These are phyloP conservation scores for Monosporascus sp. DNA, from an alignment of 2,329 filamentous ascomycete genomes.

Conservation along the genomic window DNA sequence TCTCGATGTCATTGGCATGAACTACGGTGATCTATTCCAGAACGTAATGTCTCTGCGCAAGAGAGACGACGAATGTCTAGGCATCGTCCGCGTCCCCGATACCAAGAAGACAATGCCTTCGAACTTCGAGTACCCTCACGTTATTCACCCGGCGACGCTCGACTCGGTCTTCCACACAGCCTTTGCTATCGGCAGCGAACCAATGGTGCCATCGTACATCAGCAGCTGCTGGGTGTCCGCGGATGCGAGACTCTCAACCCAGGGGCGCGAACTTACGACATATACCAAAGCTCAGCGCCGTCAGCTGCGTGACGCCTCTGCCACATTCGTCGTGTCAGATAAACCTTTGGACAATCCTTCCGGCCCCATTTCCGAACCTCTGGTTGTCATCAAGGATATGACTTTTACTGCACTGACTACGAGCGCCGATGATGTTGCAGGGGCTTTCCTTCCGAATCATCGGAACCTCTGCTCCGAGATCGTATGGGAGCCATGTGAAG, in stretches of 20 bases:
- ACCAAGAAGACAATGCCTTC: conserved; percentile 49
- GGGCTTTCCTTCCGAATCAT: conserved; percentile 42
- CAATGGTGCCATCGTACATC: conserved; percentile 47
- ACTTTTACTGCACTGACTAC: conserved; percentile 34
- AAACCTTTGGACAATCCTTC: conserved; percentile 14
- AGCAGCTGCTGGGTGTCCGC: conserved; percentile 43
- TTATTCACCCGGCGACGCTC: conserved; percentile 55
- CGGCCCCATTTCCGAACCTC: conserved; percentile 15
- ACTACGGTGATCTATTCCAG: conserved; percentile 46
- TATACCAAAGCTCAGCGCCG: conserved; percentile 33
- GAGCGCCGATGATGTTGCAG: conserved; percentile 15
- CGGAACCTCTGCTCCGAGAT: conserved; percentile 45
- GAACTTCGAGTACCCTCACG: conserved; percentile 47
- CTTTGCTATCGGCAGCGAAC: conserved; percentile 38
- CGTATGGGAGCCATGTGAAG: conserved; percentile 33
- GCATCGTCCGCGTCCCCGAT: conserved; percentile 40
- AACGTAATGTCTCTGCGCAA: conserved; percentile 37
- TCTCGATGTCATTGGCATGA: conserved; percentile 46
- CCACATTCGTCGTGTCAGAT: conserved; percentile 40
- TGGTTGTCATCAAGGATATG: conserved; percentile 42
- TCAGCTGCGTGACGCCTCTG: conserved; percentile 34
- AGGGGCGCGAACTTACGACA: conserved; percentile 34
- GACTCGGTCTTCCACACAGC: conserved; percentile 52
- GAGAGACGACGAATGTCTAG: conserved; percentile 29
- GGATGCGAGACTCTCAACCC: conserved; percentile 22